A percentile compares a stretch with the other conserved stretches of the same genome.
These are phyloP conservation scores for Cladosporium austrohemisphaericum DNA, from an alignment of 2,329 filamentous ascomycete species.

Conservation along the genomic window DNA sequence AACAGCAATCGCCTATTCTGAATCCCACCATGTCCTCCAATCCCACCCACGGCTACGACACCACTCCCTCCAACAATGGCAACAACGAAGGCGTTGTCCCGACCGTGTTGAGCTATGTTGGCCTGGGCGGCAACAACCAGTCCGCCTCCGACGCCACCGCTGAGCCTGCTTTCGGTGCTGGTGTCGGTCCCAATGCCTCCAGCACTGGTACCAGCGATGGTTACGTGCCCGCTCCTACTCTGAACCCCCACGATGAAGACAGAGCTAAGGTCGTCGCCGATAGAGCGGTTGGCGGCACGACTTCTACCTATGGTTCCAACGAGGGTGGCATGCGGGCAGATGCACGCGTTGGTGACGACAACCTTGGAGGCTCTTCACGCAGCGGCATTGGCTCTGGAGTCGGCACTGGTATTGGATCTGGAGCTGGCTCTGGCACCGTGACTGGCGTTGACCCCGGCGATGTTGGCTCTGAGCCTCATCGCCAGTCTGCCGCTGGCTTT, in stretches of 20 bases:
- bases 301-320: neutral
- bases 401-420: slow-evolving; percentile 1
- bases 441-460: neutral
- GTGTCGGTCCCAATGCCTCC: neutral
- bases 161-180: slow-evolving; percentile 2
- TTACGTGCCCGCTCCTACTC: neutral
- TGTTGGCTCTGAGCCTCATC: neutral
- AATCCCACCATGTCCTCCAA: slow-evolving; percentile 9
- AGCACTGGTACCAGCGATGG: neutral
- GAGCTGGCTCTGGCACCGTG: neutral
- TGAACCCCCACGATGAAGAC: slow-evolving; percentile 9
- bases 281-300: neutral
- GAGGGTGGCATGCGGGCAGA: neutral
- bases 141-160: neutral
- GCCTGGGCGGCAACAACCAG: slow-evolving; percentile 15
- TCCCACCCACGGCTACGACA: slow-evolving; percentile 3
- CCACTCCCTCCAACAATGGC: neutral
- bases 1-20: too few relatives aligned
- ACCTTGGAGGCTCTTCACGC: neutral
- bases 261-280: slow-evolving; percentile 7
- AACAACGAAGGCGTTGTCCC: slow-evolving; percentile 19
- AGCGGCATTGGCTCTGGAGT: neutral
- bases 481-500: neutral
- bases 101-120: slow-evolving; percentile 24
- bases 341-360: neutral